Conservation (phyloP, 1,139 yeast species). For the Yamadazyma sp. region DNA sequence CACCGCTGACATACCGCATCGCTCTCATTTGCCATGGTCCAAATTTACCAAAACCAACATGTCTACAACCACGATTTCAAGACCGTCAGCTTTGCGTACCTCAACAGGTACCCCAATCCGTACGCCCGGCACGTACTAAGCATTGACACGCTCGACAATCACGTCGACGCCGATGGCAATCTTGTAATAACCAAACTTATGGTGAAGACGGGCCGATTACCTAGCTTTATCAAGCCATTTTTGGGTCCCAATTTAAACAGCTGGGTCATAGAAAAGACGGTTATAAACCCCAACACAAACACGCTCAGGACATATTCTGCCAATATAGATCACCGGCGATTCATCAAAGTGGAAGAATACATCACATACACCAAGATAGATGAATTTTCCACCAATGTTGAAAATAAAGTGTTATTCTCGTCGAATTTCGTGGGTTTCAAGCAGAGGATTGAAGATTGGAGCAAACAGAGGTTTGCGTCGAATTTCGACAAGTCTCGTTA, state of each 20-base stretch:
- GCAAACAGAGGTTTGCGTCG: slow-evolving; percentile 65
- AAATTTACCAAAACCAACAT: slow-evolving; percentile 58
- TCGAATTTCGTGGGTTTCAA: slow-evolving; percentile 72
- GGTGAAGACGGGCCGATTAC: slow-evolving; percentile 78
- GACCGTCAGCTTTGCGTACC: slow-evolving; percentile 75
- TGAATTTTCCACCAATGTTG: slow-evolving; percentile 36
- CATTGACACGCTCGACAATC: slow-evolving; percentile 69
- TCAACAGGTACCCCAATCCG: slow-evolving; percentile 89
- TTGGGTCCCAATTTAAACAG: slow-evolving; percentile 71
- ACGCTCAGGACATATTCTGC: slow-evolving; percentile 72
- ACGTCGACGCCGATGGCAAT: slow-evolving; percentile 61
- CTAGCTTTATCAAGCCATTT: slow-evolving; percentile 76
- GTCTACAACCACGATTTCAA: slow-evolving; percentile 63
- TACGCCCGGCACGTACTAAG: slow-evolving; percentile 86
- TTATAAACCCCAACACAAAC: slow-evolving; percentile 63
- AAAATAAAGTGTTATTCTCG: slow-evolving; percentile 64
- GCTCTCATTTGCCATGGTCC: slow-evolving; percentile 50
- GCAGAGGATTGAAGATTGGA: slow-evolving; percentile 81
- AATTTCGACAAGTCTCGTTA: slow-evolving; percentile 66
- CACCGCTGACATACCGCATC: slow-evolving; percentile 1
- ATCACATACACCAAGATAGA: slow-evolving; percentile 42
- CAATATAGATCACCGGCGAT: slow-evolving; percentile 81
- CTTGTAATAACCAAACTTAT: slow-evolving; percentile 74
- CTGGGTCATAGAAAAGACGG: slow-evolving; percentile 81
- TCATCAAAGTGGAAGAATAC: slow-evolving; percentile 78